Percentiles rank a stretch among this genome's conserved stretches.
Conservation (phyloP, 202 grass and related monocot species). For the Cymbopogon flexuosus region DNA sequence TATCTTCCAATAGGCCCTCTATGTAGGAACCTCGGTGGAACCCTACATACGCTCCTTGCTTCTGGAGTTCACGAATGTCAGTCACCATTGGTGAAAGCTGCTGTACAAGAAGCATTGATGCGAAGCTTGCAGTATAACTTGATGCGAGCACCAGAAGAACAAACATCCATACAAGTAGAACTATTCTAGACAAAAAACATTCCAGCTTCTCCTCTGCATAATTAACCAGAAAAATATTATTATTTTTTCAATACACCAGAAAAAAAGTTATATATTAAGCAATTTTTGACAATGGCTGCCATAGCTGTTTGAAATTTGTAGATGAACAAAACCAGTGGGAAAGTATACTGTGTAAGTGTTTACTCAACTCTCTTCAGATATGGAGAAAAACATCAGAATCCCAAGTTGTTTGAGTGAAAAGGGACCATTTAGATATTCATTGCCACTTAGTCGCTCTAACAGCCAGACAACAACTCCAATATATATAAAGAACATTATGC, state of each 20-base stretch:
- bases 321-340: background rate
- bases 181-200: conserved; percentile 40
- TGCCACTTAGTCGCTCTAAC: conserved; percentile 37
- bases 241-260: background rate
- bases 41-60: conserved; percentile 35
- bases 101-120: conserved; percentile 56
- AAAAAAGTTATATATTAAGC: background rate
- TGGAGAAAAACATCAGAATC: conserved; percentile 34
- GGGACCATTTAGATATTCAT: background rate
- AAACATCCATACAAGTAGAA: conserved; percentile 45
- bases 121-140: conserved; percentile 65
- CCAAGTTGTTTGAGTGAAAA: conserved; percentile 22
- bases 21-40: conserved; percentile 36
- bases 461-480: conserved; percentile 42
- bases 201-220: conserved; percentile 49
- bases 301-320: background rate
- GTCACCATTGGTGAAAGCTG: conserved; percentile 49
- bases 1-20: background rate
- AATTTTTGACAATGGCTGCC: background rate
- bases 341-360: background rate
- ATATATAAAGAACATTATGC: conserved; percentile 41
- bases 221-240: background rate
- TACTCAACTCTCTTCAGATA: conserved; percentile 37
- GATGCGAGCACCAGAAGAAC: conserved; percentile 53
- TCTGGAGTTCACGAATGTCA: conserved; percentile 40